Conservation (phyloP, 2,329 filamentous ascomycete genomes). For the Paecilomyces sp. region DNA sequence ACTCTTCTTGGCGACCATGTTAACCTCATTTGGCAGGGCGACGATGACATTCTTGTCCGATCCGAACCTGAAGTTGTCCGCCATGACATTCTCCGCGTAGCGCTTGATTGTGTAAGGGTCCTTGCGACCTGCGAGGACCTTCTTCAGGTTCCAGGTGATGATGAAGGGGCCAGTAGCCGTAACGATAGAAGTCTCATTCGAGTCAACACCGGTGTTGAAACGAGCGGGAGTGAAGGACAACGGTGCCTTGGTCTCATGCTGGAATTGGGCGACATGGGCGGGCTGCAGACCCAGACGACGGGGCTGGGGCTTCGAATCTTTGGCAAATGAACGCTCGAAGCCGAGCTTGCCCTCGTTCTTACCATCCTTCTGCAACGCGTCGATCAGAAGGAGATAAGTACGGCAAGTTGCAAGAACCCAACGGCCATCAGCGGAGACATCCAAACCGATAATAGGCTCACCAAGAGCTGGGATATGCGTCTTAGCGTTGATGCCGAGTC, state of each 20-base stretch:
- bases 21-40: slow-evolving; percentile 91
- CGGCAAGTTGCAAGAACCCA: slow-evolving; percentile 93
- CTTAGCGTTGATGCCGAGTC: slow-evolving; percentile 94
- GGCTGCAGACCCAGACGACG: slow-evolving; percentile 83
- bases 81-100: slow-evolving; percentile 91
- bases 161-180: slow-evolving; percentile 96
- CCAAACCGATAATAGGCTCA: slow-evolving; percentile 88
- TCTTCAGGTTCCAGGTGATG: slow-evolving; percentile 91
- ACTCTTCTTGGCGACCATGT: slow-evolving; percentile 85
- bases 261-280: slow-evolving; percentile 91
- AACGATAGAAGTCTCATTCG: slow-evolving; percentile 86
- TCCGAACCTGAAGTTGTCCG: slow-evolving; percentile 96
- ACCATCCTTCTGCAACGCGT: slow-evolving; percentile 80
- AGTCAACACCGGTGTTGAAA: slow-evolving; percentile 82
- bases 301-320: slow-evolving; percentile 88
- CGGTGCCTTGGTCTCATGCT: slow-evolving; percentile 84
- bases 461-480: slow-evolving; percentile 93
- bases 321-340: slow-evolving; percentile 87
- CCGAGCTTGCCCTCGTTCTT: slow-evolving; percentile 98
- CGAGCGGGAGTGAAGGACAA: slow-evolving; percentile 84
- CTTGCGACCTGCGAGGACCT: slow-evolving; percentile 71
- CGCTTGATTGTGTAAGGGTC: slow-evolving; percentile 95
- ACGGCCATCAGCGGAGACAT: slow-evolving; percentile 89
- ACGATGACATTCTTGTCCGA: slow-evolving; percentile 98
- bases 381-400: slow-evolving; percentile 90